Conservation (phyloP, 805 yeast species). For the Clavispora phyllophila region DNA sequence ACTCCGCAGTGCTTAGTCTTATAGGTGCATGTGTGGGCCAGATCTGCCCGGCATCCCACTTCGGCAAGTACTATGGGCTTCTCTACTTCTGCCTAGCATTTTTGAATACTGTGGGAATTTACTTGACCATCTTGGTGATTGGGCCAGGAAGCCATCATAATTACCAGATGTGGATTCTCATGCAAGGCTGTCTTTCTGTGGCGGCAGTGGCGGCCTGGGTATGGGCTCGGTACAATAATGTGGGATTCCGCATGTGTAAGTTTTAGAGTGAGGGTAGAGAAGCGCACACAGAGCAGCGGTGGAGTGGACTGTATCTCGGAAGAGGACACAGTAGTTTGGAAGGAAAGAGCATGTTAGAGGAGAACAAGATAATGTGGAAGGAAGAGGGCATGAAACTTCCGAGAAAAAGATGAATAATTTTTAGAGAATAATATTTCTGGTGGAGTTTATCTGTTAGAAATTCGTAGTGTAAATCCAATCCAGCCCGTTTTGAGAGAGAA, state of each 20-base stretch:
- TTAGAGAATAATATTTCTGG: too few species aligned
- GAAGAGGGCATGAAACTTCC: too few species aligned
- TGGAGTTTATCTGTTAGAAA: too few species aligned
- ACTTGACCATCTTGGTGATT: slow-evolving; percentile 9
- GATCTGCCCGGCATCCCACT: slow-evolving; percentile 5
- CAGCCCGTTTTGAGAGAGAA: too few species aligned
- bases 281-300: too few species aligned
- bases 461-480: too few species aligned
- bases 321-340: too few species aligned
- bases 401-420: too few species aligned
- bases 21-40: slow-evolving; percentile 7
- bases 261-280: slow-evolving; percentile 1
- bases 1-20: slow-evolving; percentile 5
- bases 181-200: slow-evolving; percentile 7
- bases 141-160: slow-evolving; percentile 6
- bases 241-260: slow-evolving; percentile 8
- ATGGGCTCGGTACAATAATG: slow-evolving; percentile 12
- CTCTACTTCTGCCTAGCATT: slow-evolving; percentile 11
- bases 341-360: too few species aligned
- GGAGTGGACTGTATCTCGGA: too few species aligned
- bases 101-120: slow-evolving; percentile 10
- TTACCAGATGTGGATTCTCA: slow-evolving; percentile 10
- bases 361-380: too few species aligned
- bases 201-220: slow-evolving; percentile 8
- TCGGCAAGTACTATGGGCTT: slow-evolving; percentile 6